A percentile compares a stretch with the other conserved stretches of the same genome.
Conservation (phyloP, 169 alveolate genomes). For the Plasmodium billcollinsi region DNA sequence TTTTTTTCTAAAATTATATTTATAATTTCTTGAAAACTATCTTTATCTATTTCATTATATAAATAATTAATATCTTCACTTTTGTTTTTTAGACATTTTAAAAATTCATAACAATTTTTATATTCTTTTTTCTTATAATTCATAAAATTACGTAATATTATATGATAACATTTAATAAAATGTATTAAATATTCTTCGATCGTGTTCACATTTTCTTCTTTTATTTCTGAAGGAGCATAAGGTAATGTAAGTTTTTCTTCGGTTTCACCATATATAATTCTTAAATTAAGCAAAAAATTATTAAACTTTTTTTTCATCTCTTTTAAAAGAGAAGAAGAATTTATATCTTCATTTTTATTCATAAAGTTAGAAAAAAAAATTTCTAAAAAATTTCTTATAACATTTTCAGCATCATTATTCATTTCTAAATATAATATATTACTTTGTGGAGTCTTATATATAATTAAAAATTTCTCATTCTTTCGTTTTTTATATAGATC, state of each 20-base stretch:
- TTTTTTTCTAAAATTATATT: conserved; percentile 64
- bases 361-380: conserved; percentile 63
- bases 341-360: conserved; percentile 70
- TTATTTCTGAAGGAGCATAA: conserved; percentile 47
- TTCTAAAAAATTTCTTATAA: conserved; percentile 56
- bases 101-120: conserved; percentile 41
- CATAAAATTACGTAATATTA: conserved; percentile 60
- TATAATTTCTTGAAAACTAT: conserved; percentile 35
- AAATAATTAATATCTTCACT: conserved; percentile 50
- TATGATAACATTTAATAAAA: conserved; percentile 62
- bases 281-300: conserved; percentile 68
- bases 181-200: conserved; percentile 69
- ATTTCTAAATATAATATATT: conserved; percentile 44
- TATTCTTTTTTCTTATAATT: conserved; percentile 53
- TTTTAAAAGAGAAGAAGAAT: conserved; percentile 49
- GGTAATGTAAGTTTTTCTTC: conserved; percentile 64
- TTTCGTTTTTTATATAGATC: conserved; percentile 42
- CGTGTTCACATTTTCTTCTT: conserved; percentile 35
- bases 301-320: conserved; percentile 74
- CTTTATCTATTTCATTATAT: conserved; percentile 58
- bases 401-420: conserved; percentile 76
- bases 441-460: conserved; percentile 42
- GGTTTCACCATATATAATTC: conserved; percentile 50
- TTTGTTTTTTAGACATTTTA: conserved; percentile 33
- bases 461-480: conserved; percentile 53